Conservation (phyloP, 1,284 basidiomycete genomes). For the Ceratobasidium sp. region DNA sequence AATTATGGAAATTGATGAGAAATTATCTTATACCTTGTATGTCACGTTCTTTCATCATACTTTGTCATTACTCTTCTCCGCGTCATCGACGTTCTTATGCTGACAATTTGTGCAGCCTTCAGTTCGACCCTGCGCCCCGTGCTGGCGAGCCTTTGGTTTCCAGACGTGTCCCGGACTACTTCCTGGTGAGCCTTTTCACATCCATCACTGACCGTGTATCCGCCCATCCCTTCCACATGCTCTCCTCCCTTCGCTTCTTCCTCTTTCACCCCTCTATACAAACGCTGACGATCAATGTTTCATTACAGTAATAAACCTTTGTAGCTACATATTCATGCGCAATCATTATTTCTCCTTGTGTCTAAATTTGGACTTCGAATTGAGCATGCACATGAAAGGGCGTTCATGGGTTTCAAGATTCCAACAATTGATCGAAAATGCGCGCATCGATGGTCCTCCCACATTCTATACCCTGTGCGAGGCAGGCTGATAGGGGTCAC, state of each 20-base stretch:
- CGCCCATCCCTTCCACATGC: no score
- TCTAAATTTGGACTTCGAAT: neutral
- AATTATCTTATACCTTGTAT: slow-evolving; percentile 91
- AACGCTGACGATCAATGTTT: slow-evolving; percentile 18
- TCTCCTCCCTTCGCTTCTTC: neutral
- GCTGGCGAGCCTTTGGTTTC: slow-evolving; percentile 98
- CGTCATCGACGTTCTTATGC: slow-evolving; percentile 42
- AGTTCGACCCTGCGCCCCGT: slow-evolving; percentile 98
- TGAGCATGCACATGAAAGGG: neutral
- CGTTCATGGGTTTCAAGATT: neutral
- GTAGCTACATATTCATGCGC: slow-evolving; percentile 37
- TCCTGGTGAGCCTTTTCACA: slow-evolving; percentile 64
- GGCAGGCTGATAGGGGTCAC: no score
- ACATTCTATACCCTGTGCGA: no score
- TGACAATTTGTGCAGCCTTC: slow-evolving; percentile 75
- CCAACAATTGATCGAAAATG: neutral
- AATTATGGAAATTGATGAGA: slow-evolving; percentile 99
- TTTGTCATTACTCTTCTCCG: neutral
- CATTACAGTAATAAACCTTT: slow-evolving; percentile 36
- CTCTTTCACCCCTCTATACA: neutral
- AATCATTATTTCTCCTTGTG: slow-evolving; percentile 21
- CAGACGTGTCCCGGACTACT: slow-evolving; percentile 97
- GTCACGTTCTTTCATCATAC: slow-evolving; percentile 47
- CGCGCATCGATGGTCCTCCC: neutral
- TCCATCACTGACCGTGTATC: neutral